Evolutionary conservation across 805 yeast species (phyloP), one percentile per base, ranked within the genome.

Genomic region (Myxozyma nipponensis): DNA sequence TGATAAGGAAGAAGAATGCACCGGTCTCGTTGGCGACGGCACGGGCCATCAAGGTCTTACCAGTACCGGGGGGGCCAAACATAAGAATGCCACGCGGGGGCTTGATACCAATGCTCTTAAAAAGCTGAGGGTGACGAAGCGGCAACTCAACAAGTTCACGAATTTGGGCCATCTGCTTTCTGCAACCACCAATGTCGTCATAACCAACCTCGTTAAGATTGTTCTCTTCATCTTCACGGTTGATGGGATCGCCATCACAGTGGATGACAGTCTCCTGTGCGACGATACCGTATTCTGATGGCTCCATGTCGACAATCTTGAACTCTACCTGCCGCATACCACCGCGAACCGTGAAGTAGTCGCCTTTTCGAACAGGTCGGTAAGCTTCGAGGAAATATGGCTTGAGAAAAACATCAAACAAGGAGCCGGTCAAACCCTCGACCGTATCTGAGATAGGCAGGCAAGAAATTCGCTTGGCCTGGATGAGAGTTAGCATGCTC

Each of bases 1-100:
- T 93, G 71, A 93, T 93, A 64, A 93, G 79, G 70, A 93, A 93
- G 80, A 93, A 93, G 70, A 93, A 93, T 1, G 98, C 98, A 66
- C 98, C 98, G 22, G 98, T 93, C 72, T 93, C 98, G 65, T 93
- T 93, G 42, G 98, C 98, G 46, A 93, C 98, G n/a, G 98, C 98
- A 69, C 98, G 83, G 1, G 98, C 98, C 96, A 93, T 89, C 62
- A 93, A 77, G 28, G 98, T 93, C 73, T 93, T 93, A 86, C 98
- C 98, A 15, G 98, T 93, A 81, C 98, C 98, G 30, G 98, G 98
- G 44, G 98, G 98, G 66, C 98, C 98, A 69, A 86, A 93, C 95
- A 87, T 86, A 66, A 93, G 79, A 55, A 93, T 89, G 76, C 98
- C 98, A 71, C 88, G 86, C 59, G 98, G 98, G 39, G 98, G 98